These are phyloP conservation scores for Paratinospora sagittata DNA, from an alignment of 164 flowering plant species.

Conservation along the genomic window DNA sequence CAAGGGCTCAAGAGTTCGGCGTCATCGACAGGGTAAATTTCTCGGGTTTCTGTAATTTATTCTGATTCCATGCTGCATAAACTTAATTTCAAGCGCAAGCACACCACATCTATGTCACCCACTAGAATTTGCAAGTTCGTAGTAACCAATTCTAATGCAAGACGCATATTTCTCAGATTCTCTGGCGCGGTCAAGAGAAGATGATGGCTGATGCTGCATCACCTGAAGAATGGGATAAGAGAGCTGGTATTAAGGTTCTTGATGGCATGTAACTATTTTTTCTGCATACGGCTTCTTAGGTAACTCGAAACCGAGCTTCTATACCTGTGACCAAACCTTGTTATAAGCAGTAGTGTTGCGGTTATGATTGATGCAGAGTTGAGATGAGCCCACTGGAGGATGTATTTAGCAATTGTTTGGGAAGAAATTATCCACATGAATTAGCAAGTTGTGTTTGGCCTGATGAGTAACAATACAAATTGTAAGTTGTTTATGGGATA, in stretches of 20 bases:
- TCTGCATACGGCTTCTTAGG: not conserved
- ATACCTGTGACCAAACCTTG: not conserved
- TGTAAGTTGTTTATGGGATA: too few species aligned
- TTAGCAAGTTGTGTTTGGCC: too few species aligned
- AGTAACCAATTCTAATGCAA: not conserved
- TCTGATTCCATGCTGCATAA: not conserved
- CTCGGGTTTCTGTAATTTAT: not conserved
- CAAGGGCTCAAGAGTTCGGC: slow-evolving; percentile 73
- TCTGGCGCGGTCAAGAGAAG: slow-evolving; percentile 83
- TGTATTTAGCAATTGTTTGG: not conserved
- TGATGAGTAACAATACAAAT: too few species aligned
- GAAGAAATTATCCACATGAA: too few species aligned
- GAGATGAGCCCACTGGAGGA: not conserved
- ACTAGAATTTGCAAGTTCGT: not conserved
- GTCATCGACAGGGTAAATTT: slow-evolving; percentile 75
- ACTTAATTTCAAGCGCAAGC: not conserved
- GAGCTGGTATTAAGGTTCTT: slow-evolving; percentile 25
- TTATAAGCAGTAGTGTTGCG: not conserved
- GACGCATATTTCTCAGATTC: slow-evolving; percentile 42
- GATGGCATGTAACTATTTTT: slow-evolving; percentile 19
- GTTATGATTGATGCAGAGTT: not conserved
- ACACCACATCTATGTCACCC: not conserved
- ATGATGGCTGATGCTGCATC: slow-evolving; percentile 64
- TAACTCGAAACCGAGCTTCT: too few species aligned
- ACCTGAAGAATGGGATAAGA: slow-evolving; percentile 55